Base-by-base conservation (phyloP, 2,329 filamentous ascomycete species). In the Alternaria brassicae region DNA sequence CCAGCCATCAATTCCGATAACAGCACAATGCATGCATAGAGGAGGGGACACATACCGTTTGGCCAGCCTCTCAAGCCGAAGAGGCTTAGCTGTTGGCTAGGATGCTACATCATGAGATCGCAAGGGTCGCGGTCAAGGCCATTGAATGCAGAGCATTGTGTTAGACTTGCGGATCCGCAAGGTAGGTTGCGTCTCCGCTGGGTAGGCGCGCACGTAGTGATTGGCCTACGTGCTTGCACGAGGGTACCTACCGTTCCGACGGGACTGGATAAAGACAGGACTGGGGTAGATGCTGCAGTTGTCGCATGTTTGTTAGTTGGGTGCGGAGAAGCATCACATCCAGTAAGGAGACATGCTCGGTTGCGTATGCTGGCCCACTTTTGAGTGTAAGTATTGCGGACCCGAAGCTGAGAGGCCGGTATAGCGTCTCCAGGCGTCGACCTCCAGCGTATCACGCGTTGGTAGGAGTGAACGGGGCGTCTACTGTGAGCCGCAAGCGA, bases 111-210 rank as follows among this genome's bases (percentile, higher is more conserved):
- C 39, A 56, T 28, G 51, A 58, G 19, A 52, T n/a, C 40, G 45
- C 44, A 49, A 57, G 54, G 54, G 52, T 47, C 47, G 6, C 47
- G 37, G 49, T 39, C 51, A 48, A 56, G 61, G 58, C 58, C 54
- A 52, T 58, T 53, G 19, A 47, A 55, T 36, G 59, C 40, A 41
- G 40, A 49, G 42, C 36, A 40, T 39, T 60, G 39, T 66, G 59
- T 61, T 40, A 57, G 50, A 54, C 53, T 53, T 72, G 72, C 73
- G 72, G 72, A 73, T 75, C 74, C 73, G 73, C 72, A 75, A 34
- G 57, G 23, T 36, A 55, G 57, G 47, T 56, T 61, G 55, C 54
- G 56, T 56, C 50, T 50, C 49, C 47, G 53, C 53, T 50, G 55
- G 60, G 55, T 58, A 60, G 42, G 53, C 60, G 57, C 30, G 44